phyloP scores from a whole-genome alignment of 768 basidiomycete genomes.

The Pulveroboletus sp. region DNA sequence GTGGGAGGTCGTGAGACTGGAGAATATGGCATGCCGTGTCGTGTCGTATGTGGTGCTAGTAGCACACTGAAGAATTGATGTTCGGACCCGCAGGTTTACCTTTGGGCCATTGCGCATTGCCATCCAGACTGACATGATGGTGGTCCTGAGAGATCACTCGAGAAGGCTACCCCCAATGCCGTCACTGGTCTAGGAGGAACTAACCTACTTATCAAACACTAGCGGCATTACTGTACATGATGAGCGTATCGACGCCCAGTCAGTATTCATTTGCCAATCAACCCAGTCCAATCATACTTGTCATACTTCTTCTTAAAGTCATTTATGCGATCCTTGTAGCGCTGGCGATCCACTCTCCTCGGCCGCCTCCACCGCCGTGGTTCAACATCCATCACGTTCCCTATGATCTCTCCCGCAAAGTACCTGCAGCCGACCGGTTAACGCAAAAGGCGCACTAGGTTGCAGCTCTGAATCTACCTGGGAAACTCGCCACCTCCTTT shows the following conservation, averaged over 20 bases:
- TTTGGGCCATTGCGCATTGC: constrained; percentile 6
- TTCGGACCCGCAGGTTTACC: neutral
- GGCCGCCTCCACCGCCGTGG: constrained; percentile 84
- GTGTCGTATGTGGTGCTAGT: neutral
- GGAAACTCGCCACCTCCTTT: constrained; percentile 92
- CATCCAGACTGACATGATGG: neutral
- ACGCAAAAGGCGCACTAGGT: neutral
- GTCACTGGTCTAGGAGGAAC: neutral
- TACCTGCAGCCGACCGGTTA: constrained; percentile 49
- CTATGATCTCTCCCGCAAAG: constrained; percentile 94
- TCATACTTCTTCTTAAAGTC: constrained; percentile 73
- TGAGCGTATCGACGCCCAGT: no score
- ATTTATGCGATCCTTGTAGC: constrained; percentile 65
- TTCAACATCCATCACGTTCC: constrained; percentile 84
- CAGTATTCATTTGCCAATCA: constrained; percentile 44
- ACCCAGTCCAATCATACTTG: constrained; percentile 75
- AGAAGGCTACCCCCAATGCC: neutral
- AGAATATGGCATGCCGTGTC: neutral
- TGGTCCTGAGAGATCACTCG: neutral
- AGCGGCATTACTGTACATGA: neutral
- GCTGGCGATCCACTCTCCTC: constrained; percentile 60
- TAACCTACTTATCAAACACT: neutral
- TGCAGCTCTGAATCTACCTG: constrained; percentile 42
- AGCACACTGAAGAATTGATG: neutral
- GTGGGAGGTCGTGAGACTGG: neutral